A percentile compares a stretch with the other conserved stretches of the same genome.
These are phyloP conservation scores for Beta vulgaris DNA, from an alignment of 148 eudicot species.

Conservation along the genomic window DNA sequence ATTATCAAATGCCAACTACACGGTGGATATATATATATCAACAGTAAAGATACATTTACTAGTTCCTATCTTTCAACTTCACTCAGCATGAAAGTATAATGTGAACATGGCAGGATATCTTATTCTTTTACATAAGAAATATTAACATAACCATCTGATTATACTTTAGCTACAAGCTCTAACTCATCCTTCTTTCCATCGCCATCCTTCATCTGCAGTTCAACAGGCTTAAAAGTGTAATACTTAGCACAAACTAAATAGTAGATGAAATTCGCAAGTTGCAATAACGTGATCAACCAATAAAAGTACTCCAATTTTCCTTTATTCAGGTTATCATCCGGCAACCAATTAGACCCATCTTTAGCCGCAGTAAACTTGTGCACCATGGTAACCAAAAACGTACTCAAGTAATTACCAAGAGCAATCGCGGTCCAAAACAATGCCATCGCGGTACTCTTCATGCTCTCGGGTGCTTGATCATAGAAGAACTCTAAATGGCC, in stretches of 20 bases:
- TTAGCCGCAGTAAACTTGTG: conserved; percentile 49
- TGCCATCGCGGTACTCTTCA: conserved; percentile 79
- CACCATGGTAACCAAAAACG: conserved; percentile 51
- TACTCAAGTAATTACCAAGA: conserved; percentile 59
- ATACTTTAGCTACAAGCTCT: conserved; percentile 19
- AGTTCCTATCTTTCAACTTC: no score
- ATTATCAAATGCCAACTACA: no score
- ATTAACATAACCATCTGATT: not conserved
- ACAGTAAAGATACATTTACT: no score
- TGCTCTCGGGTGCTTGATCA: conserved; percentile 90
- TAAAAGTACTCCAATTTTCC: conserved; percentile 82
- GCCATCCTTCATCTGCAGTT: conserved; percentile 22
- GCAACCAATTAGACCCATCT: conserved; percentile 65
- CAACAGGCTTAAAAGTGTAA: conserved; percentile 64
- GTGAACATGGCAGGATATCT: no score
- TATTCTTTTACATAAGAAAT: no score
- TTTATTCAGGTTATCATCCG: conserved; percentile 56
- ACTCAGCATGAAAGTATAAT: no score
- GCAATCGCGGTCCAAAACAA: conserved; percentile 67
- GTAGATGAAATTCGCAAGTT: conserved; percentile 57
- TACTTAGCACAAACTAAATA: conserved; percentile 67
- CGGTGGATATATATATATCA: no score
- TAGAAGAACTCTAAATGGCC: conserved; percentile 88
- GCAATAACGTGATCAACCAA: conserved; percentile 73
- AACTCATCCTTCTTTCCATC: conserved; percentile 21